Evolutionary conservation across 805 yeast genomes (phyloP).

Genomic region (Schwanniomyces polymorphus): DNA sequence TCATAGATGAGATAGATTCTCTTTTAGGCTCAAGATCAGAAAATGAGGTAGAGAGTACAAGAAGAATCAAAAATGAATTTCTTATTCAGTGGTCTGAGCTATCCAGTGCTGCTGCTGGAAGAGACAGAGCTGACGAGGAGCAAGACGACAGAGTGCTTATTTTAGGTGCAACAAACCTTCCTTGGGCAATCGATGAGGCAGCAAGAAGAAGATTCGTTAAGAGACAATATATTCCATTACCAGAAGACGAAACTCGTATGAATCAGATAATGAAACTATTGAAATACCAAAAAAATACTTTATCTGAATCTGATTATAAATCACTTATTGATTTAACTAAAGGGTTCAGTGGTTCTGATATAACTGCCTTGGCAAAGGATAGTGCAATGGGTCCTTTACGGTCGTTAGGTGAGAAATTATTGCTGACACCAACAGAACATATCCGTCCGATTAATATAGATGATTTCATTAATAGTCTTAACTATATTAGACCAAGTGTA

Average conservation of each 20-base stretch:
- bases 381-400: constrained; percentile 98
- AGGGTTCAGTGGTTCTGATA: constrained; percentile 88
- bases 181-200: constrained; percentile 97
- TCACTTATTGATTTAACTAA: constrained; percentile 65
- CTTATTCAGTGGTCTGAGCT: constrained; percentile 93
- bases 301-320: constrained; percentile 62
- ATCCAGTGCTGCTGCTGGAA: constrained; percentile 79
- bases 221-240: constrained; percentile 90
- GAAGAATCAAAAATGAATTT: constrained; percentile 91
- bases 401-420: constrained; percentile 80
- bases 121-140: constrained; percentile 53
- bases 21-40: constrained; percentile 73
- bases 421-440: constrained; percentile 66
- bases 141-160: constrained; percentile 69
- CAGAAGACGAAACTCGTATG: constrained; percentile 79
- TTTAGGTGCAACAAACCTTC: constrained; percentile 91
- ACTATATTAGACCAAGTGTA: constrained; percentile 84
- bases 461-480: constrained; percentile 77
- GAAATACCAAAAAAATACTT: constrained; percentile 67
- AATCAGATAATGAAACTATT: constrained; percentile 70
- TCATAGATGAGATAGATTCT: constrained; percentile 95
- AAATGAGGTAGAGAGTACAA: constrained; percentile 82
- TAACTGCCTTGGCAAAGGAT: constrained; percentile 91
- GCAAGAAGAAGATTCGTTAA: constrained; percentile 91
- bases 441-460: constrained; percentile 72